phyloP scores from a whole-genome alignment of 1,284 basidiomycete species.

The Puccinia horiana region DNA sequence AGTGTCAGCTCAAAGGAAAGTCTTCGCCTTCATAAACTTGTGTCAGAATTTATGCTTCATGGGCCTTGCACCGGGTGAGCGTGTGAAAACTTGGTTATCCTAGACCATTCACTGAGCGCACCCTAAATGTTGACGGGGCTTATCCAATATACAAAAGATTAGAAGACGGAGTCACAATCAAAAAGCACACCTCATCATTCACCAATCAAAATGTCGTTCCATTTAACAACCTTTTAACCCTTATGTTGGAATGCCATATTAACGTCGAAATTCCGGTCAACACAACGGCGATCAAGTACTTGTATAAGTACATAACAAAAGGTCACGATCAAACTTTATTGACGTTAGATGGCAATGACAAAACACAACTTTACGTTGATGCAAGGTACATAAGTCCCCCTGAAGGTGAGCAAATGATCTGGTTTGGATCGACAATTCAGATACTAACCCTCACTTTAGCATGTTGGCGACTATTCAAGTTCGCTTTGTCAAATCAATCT shows the following conservation, averaged over 20 bases:
- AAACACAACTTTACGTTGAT: not conserved
- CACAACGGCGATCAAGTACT: slow-evolving; percentile 1
- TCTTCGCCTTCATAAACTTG: not conserved
- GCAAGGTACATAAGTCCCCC: slow-evolving; percentile 4
- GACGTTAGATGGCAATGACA: not conserved
- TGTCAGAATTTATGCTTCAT: not conserved
- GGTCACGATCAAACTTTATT: not conserved
- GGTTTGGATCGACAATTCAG: not conserved
- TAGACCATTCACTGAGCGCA: not conserved
- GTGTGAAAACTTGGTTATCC: not conserved
- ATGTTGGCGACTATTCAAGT: not conserved
- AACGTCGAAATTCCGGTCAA: slow-evolving; percentile 1
- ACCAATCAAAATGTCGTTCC: slow-evolving; percentile 21
- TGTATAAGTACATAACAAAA: slow-evolving; percentile 31
- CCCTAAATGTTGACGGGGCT: not conserved
- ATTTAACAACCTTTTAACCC: not conserved
- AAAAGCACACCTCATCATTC: not conserved
- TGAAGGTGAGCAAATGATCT: slow-evolving; percentile 5
- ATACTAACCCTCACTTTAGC: not conserved
- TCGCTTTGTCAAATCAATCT: not conserved
- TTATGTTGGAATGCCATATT: slow-evolving; percentile 9
- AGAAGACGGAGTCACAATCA: not conserved
- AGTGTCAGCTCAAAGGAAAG: not conserved
- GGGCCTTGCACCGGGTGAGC: not conserved
- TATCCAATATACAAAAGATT: not conserved